Conservation (phyloP, 2,329 filamentous ascomycete species). For the Aspergillus sp. region DNA sequence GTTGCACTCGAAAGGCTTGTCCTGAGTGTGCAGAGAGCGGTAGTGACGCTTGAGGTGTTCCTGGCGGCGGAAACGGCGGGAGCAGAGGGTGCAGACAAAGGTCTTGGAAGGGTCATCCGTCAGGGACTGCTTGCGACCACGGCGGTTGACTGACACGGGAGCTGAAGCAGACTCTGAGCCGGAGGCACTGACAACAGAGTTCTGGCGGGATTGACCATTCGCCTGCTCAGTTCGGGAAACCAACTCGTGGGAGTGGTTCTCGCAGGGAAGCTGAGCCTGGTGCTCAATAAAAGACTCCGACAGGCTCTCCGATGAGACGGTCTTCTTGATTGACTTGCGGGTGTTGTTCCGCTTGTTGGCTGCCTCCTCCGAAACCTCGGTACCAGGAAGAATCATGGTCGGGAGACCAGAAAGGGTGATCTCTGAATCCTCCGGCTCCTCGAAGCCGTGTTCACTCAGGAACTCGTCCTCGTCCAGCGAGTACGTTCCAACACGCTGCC, state of each 20-base stretch:
- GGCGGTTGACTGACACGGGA: slow-evolving; percentile 73
- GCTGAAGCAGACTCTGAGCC: slow-evolving; percentile 43
- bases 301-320: slow-evolving; percentile 33
- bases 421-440: slow-evolving; percentile 72
- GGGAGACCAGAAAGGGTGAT: slow-evolving; percentile 66
- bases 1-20: slow-evolving; percentile 97
- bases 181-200: slow-evolving; percentile 53
- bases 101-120: slow-evolving; percentile 98
- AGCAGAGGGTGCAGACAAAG: slow-evolving; percentile 95
- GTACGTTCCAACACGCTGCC: slow-evolving; percentile 73
- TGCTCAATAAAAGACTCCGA: slow-evolving; percentile 34
- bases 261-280: slow-evolving; percentile 36
- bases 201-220: slow-evolving; percentile 48
- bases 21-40: slow-evolving; percentile 95
- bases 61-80: slow-evolving; percentile 94
- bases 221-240: slow-evolving; percentile 44
- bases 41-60: slow-evolving; percentile 99
- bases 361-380: slow-evolving; percentile 46
- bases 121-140: slow-evolving; percentile 96
- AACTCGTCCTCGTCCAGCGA: slow-evolving; percentile 77
- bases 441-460: slow-evolving; percentile 75
- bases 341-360: slow-evolving; percentile 52
- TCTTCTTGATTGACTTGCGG: slow-evolving; percentile 43
- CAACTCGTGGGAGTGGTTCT: slow-evolving; percentile 40
- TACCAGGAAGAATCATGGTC: slow-evolving; percentile 48